Conservation (phyloP, 352 stramenopile genomes). For the Phytophthora fragariae region DNA sequence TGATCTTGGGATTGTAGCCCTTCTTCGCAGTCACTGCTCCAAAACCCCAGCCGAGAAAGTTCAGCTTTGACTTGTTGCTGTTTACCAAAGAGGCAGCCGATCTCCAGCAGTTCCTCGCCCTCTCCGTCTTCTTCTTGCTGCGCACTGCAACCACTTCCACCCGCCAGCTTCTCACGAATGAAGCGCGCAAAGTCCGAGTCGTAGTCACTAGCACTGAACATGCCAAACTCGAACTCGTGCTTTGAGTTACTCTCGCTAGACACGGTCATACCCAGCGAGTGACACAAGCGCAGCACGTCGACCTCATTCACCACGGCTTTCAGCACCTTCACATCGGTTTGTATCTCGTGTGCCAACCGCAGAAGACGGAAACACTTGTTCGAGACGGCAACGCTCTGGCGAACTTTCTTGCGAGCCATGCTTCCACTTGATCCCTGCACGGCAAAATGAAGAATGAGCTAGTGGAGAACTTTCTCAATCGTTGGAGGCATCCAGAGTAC, state of each 20-base stretch:
- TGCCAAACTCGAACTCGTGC: slow-evolving; percentile 54
- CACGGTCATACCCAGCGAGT: slow-evolving; percentile 51
- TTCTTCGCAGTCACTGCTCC: slow-evolving; percentile 41
- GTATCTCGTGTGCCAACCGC: slow-evolving; percentile 46
- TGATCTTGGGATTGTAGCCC: slow-evolving; percentile 42
- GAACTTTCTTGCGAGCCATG: slow-evolving; percentile 27
- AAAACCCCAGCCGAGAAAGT: slow-evolving; percentile 44
- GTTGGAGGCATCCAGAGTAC: too few relatives aligned
- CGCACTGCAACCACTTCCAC: not conserved
- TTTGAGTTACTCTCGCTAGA: slow-evolving; percentile 21
- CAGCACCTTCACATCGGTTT: slow-evolving; percentile 65
- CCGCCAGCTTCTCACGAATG: slow-evolving; percentile 53
- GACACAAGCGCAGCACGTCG: slow-evolving; percentile 69
- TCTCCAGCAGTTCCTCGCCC: slow-evolving; percentile 27
- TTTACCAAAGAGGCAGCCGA: slow-evolving; percentile 65
- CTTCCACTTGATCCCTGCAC: slow-evolving; percentile 16
- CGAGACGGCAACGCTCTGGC: not conserved
- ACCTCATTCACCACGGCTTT: slow-evolving; percentile 74
- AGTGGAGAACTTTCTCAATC: not conserved
- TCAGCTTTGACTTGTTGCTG: slow-evolving; percentile 57
- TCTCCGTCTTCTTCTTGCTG: not conserved
- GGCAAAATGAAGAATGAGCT: slow-evolving; percentile 29
- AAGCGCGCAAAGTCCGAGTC: slow-evolving; percentile 70
- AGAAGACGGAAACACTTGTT: slow-evolving; percentile 64
- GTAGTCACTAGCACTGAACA: slow-evolving; percentile 55